These are phyloP conservation scores for Combretum micranthum DNA, from an alignment of 345 rosid genomes.

Conservation along the genomic window DNA sequence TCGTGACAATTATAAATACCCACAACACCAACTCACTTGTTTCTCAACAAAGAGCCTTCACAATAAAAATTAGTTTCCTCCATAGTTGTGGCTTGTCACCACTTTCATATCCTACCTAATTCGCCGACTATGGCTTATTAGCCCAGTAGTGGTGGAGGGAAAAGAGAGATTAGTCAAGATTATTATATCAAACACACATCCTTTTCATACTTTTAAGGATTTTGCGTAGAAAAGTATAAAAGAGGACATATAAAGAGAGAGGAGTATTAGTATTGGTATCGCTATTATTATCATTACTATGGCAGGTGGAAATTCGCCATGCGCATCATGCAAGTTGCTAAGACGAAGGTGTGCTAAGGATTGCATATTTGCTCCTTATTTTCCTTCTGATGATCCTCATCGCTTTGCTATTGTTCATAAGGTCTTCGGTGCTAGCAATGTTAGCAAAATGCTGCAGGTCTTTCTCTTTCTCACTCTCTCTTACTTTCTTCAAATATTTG, in stretches of 20 bases:
- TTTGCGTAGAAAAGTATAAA: background rate
- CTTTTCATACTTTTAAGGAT: too few relatives aligned
- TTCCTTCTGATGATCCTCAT: slow-evolving; percentile 22
- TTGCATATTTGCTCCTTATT: slow-evolving; percentile 21
- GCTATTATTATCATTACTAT: background rate
- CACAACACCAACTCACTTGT: slow-evolving; percentile 1
- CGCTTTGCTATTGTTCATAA: slow-evolving; percentile 24
- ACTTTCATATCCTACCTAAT: too few relatives aligned
- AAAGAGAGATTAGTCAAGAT: too few relatives aligned
- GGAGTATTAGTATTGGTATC: too few relatives aligned
- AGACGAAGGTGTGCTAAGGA: slow-evolving; percentile 23
- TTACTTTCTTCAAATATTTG: background rate
- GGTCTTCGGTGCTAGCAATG: slow-evolving; percentile 25
- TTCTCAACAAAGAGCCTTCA: background rate
- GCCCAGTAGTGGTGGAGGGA: too few relatives aligned
- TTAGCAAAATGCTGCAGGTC: slow-evolving; percentile 26
- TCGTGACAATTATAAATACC: background rate
- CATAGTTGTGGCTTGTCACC: background rate
- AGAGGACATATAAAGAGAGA: background rate
- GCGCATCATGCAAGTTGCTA: slow-evolving; percentile 25
- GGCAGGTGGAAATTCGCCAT: slow-evolving; percentile 18
- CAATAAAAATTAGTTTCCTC: slow-evolving; percentile 1
- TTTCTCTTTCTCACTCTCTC: background rate
- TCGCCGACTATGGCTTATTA: too few relatives aligned
- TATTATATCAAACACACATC: too few relatives aligned